Base-by-base conservation (phyloP, 495 filamentous ascomycete species). In the Penicillium roqueforti region DNA sequence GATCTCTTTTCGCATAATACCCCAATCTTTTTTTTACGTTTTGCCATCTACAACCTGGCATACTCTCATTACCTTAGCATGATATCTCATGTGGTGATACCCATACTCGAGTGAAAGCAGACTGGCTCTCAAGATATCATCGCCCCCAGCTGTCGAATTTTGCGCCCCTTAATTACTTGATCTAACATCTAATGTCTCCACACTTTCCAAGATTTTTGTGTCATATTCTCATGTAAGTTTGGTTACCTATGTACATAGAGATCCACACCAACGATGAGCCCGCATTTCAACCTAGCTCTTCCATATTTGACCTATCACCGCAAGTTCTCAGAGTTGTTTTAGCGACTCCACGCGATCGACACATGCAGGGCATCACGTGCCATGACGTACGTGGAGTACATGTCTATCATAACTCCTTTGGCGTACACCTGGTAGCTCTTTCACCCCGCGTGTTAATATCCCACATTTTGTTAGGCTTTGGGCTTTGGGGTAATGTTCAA, bases 1-100 rank as follows among this genome's bases (percentile, higher is more conserved):
- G 55, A 48, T 58, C 26, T 58, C 32, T 59, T 36, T 56, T 56
- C 62, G 72, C 69, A 73, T 57, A 75, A 75, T 75, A 75, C 72
- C 72, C 71, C 59, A 20, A n/a, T 29, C 32, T 53, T 40, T 50
- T 56, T 55, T 59, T 49, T 46, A 26, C 29, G 40, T 34, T 44
- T 39, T 8, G 23, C n/a, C 5, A 11, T 5, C 9, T 16, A 6
- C 19, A 40, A 40, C 10, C 28, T 22, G 39, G 4, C 41, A n/a
- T n/a, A 25, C 16, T 7, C 10, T 34, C 26, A 14, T 23, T 23
- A 23, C 13, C 16, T 13, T 43, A 6, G 4, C 20, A n/a, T 34
- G 6, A n/a, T 42, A 2, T 26, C 8, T 28, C n/a, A 5, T 14
- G 0, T 25, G 40, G 40, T 6, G 23, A n/a, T 43, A 6, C 3